phyloP scores from a whole-genome alignment of 139 green algal genomes.

The Spirogloea muscicola region DNA sequence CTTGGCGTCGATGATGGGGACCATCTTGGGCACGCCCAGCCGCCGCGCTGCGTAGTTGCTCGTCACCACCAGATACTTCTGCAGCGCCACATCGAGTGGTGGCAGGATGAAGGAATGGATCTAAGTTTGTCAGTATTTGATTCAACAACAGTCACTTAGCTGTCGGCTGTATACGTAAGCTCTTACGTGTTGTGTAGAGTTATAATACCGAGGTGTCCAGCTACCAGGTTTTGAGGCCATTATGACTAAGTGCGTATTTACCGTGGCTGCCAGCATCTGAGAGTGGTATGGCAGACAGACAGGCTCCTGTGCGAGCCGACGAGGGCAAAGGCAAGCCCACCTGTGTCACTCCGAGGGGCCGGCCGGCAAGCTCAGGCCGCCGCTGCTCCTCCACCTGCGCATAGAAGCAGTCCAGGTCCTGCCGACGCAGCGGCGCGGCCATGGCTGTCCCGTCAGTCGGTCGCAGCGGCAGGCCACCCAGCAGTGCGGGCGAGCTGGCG shows the following conservation, averaged over 20 bases:
- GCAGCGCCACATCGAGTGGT: too few relatives aligned
- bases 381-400: constrained; percentile 66
- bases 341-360: constrained; percentile 69
- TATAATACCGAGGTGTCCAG: background rate
- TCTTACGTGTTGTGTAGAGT: background rate
- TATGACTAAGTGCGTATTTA: too few relatives aligned
- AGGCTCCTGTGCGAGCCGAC: too few relatives aligned
- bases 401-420: constrained; percentile 52
- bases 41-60: constrained; percentile 74
- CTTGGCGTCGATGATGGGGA: constrained; percentile 42
- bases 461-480: too few relatives aligned
- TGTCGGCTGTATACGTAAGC: background rate
- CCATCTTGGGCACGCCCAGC: constrained; percentile 68
- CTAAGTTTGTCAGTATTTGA: too few relatives aligned
- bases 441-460: too few relatives aligned
- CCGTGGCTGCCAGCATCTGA: too few relatives aligned
- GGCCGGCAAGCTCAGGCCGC: constrained; percentile 46
- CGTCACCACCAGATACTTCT: constrained; percentile 69
- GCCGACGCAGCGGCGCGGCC: too few relatives aligned
- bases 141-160: background rate
- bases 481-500: too few relatives aligned
- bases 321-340: constrained; percentile 51
- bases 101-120: too few relatives aligned
- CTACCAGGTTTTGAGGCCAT: too few relatives aligned
- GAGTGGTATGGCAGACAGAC: too few relatives aligned